These are phyloP conservation scores for Chloris gayana DNA, from an alignment of 176 grass and related monocot genomes.

Conservation along the genomic window DNA sequence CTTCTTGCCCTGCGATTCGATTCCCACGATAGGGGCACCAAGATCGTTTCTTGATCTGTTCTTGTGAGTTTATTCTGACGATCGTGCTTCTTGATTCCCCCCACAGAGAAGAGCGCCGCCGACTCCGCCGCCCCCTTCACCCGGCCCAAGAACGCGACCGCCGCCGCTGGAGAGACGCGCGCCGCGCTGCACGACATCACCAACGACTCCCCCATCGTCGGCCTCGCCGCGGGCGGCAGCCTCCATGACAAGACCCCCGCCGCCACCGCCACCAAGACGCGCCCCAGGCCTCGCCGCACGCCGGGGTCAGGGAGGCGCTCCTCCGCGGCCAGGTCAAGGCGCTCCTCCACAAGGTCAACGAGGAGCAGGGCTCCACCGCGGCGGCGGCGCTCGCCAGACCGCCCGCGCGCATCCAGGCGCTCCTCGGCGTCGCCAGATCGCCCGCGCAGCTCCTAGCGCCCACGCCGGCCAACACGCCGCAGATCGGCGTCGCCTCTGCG, in stretches of 20 bases:
- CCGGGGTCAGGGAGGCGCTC: slow-evolving; percentile 82
- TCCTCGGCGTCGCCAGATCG: slow-evolving; percentile 50
- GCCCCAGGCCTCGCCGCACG: slow-evolving; percentile 36
- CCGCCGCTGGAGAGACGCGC: slow-evolving; percentile 22
- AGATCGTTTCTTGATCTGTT: background rate
- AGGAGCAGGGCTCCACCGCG: slow-evolving; percentile 49
- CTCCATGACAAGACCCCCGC: slow-evolving; percentile 47
- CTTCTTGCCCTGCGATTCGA: background rate
- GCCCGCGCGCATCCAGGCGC: slow-evolving; percentile 47
- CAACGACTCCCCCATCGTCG: slow-evolving; percentile 92
- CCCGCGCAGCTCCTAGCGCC: slow-evolving; percentile 73
- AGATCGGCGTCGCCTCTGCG: slow-evolving; percentile 1
- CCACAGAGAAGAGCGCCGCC: slow-evolving; percentile 39
- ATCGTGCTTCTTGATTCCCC: background rate
- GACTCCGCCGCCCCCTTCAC: slow-evolving; percentile 3
- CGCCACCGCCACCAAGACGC: slow-evolving; percentile 50
- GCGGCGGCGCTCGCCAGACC: slow-evolving; percentile 16
- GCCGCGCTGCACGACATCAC: slow-evolving; percentile 80
- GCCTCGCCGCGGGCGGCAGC: slow-evolving; percentile 49
- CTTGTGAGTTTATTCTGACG: background rate
- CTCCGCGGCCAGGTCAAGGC: slow-evolving; percentile 85
- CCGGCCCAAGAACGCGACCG: slow-evolving; percentile 43
- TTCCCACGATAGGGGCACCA: background rate
- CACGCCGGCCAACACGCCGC: slow-evolving; percentile 77
- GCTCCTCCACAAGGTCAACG: slow-evolving; percentile 80